Base-by-base conservation (phyloP, 495 filamentous ascomycete genomes). In the Physcia stellaris region DNA sequence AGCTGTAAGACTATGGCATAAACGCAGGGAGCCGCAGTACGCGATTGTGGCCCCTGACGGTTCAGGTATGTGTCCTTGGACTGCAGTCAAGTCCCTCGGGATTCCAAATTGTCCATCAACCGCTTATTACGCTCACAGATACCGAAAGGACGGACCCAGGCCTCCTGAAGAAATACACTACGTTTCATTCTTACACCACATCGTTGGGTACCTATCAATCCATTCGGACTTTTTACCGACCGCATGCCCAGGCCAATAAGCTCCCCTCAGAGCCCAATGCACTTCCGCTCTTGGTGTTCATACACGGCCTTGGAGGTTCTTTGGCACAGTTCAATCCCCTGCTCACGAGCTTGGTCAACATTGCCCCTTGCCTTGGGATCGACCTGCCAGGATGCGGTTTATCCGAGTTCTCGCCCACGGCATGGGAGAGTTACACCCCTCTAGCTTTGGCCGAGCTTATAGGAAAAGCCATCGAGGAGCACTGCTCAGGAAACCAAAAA, bases 281-380 rank as follows among this genome's bases (percentile, higher is more conserved):
- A 1, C 57, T 93, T n/a, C 85, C 88, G 7, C 60, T 94, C 6
- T 58, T 95, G 4, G 88, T 94, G 19, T 93, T 93, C 55, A 67
- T 94, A 37, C 88, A 95, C 52, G 88, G 88, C 11, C 69, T 96
- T 24, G 88, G 88, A 16, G 88, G 88, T 21, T 93, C 83, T 2
- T 60, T 87, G 11, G 80, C 85, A 5, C 88, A 95, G 54, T 95
- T 94, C 55, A 69, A 80, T 42, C 74, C 84, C 24, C 59, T 95
- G 4, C 67, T 96, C 10, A 80, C 75, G 1, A 87, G 81, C 55
- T 64, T 96, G 24, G 77, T 81, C 11, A 85, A 92, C 43, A 62
- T 86, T 16, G 83, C 82, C 1, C 79, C 87, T n/a, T 93, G 85
- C 49, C 71, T 96, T 12, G 82, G 82, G 4, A 79, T 95, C 40